A percentile compares a stretch with the other conserved stretches of the same genome.
phyloP scores from a whole-genome alignment of 495 filamentous ascomycete genomes.

The Trichoderma orchidacearum region DNA sequence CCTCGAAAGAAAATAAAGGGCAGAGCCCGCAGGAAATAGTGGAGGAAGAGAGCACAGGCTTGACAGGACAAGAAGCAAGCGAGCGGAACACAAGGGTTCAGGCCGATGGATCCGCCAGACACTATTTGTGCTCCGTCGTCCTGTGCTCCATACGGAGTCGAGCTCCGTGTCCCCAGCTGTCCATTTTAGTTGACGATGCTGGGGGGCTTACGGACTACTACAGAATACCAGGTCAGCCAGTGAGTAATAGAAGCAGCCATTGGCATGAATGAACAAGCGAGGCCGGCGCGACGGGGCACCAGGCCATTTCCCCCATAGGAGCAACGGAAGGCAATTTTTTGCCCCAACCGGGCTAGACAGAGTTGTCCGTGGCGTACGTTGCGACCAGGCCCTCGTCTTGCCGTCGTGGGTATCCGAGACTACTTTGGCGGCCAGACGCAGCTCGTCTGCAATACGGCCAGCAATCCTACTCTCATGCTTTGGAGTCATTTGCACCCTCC shows the following conservation, averaged over 20 bases:
- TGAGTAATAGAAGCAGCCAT: background rate
- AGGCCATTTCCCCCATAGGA: background rate
- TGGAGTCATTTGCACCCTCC: background rate
- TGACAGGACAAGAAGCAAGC: background rate
- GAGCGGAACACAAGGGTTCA: background rate
- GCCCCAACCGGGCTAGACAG: no score
- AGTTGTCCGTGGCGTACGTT: no score
- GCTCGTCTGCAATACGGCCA: background rate
- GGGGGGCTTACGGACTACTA: no score
- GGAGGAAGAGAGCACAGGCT: background rate
- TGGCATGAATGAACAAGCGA: background rate
- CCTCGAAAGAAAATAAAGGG: background rate
- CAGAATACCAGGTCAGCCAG: background rate
- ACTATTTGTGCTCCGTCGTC: background rate
- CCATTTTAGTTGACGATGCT: background rate
- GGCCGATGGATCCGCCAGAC: background rate
- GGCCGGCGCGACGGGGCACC: background rate
- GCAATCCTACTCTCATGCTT: background rate
- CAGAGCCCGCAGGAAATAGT: background rate
- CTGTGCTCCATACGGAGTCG: background rate
- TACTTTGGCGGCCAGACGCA: no score
- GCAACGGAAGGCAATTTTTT: no score
- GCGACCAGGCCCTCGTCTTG: no score
- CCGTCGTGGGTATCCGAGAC: no score
- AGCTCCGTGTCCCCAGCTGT: background rate